Percentiles rank a stretch among this genome's conserved stretches.
These are phyloP conservation scores for Stenogyne calaminthoides DNA, from an alignment of 305 asterid species.

Conservation along the genomic window DNA sequence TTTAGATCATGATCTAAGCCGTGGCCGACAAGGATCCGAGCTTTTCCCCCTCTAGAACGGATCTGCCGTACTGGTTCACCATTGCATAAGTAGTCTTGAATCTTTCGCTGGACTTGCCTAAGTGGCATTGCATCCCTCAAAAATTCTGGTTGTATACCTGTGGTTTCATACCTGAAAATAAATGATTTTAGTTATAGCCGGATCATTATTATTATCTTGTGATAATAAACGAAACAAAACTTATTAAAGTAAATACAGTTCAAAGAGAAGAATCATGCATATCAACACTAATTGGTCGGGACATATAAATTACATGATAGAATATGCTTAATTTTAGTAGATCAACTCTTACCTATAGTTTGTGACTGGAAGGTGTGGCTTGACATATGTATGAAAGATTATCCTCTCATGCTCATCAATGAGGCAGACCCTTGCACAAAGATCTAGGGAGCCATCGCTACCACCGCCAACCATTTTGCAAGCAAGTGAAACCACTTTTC, in stretches of 20 bases:
- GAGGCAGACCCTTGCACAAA: slow-evolving; percentile 84
- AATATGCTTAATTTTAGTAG: not conserved
- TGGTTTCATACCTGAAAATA: slow-evolving; percentile 71
- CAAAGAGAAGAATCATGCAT: not conserved
- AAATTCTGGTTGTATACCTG: slow-evolving; percentile 76
- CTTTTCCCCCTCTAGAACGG: slow-evolving; percentile 78
- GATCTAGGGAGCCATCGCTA: slow-evolving; percentile 86
- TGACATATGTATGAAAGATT: slow-evolving; percentile 74
- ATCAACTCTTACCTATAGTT: slow-evolving; percentile 56
- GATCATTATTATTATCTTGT: not conserved
- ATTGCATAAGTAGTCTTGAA: slow-evolving; percentile 84
- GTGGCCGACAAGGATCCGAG: slow-evolving; percentile 86
- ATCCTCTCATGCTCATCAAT: slow-evolving; percentile 70
- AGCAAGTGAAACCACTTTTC: slow-evolving; percentile 74
- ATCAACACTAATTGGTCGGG: not conserved
- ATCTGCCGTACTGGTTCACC: slow-evolving; percentile 91
- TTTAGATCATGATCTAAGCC: slow-evolving; percentile 86
- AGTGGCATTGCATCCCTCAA: slow-evolving; percentile 79
- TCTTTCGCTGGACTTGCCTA: slow-evolving; percentile 71
- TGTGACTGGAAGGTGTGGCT: slow-evolving; percentile 76
- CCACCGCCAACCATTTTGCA: slow-evolving; percentile 99
- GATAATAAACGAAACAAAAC: no score
- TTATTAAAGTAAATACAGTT: not conserved
- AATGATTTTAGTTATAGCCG: not conserved
- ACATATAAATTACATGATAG: slow-evolving; percentile 8